Conservation (phyloP, 805 yeast species). For the Candida maesae region DNA sequence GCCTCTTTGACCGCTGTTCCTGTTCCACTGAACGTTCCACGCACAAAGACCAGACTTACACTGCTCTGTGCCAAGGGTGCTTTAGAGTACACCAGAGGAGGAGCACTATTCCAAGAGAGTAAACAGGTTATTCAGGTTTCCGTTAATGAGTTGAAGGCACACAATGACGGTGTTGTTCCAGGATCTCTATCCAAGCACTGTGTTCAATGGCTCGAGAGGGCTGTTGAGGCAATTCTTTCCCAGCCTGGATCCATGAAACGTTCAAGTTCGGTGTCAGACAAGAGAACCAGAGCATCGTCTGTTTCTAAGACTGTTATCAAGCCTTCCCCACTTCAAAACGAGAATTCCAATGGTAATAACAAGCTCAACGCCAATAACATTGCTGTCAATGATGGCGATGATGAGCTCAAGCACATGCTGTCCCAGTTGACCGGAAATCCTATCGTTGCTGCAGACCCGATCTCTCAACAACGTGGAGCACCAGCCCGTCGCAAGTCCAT, state of each 20-base stretch:
- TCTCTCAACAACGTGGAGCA: slow-evolving; percentile 11
- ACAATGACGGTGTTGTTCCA: slow-evolving; percentile 45
- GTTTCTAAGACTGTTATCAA: slow-evolving; percentile 4
- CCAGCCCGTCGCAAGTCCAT: slow-evolving; percentile 2
- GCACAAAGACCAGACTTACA: slow-evolving; percentile 61
- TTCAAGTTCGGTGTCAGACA: slow-evolving; percentile 10
- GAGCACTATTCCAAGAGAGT: slow-evolving; percentile 71
- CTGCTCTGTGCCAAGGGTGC: slow-evolving; percentile 70
- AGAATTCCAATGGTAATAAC: background rate
- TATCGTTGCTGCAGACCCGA: slow-evolving; percentile 15
- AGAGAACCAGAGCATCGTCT: slow-evolving; percentile 13
- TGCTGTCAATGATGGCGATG: slow-evolving; percentile 4
- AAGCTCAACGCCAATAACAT: too few relatives aligned
- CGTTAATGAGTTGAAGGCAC: slow-evolving; percentile 42
- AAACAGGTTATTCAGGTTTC: slow-evolving; percentile 51
- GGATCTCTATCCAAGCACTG: slow-evolving; percentile 61
- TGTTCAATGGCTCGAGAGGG: slow-evolving; percentile 50
- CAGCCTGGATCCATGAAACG: slow-evolving; percentile 12
- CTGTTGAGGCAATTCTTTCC: slow-evolving; percentile 55
- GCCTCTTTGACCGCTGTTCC: slow-evolving; percentile 48
- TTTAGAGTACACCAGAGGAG: slow-evolving; percentile 78
- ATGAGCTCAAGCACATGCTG: slow-evolving; percentile 26
- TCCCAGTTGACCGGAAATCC: slow-evolving; percentile 27
- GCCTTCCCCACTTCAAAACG: slow-evolving; percentile 17
- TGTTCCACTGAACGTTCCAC: slow-evolving; percentile 56